Evolutionary conservation across 2,329 filamentous ascomycete species (phyloP), one percentile per base, ranked within the genome.

Genomic region (Aureobasidium sp.): DNA sequence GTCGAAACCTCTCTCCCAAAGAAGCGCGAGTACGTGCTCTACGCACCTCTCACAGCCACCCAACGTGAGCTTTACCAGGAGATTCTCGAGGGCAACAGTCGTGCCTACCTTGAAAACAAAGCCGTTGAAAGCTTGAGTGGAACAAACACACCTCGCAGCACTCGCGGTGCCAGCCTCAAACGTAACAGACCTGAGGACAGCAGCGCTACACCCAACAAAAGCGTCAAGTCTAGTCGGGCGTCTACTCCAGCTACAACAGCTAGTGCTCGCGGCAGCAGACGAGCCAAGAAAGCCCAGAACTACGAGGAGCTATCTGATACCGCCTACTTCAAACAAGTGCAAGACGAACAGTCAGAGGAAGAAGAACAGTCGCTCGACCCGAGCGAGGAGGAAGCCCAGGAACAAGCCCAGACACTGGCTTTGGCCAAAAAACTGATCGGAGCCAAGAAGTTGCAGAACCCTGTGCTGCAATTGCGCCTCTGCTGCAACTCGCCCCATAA

Each of bases 401-500:
- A 89, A 67, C 80, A 84, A 1, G 82, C 83, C 0, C 83, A 86
- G 53, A 91, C 86, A 0, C 80, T 93, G 0, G 87, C 90, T 9
- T 78, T 91, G 63, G 92, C 91, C 0, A 95, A 93, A 72, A 87
- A 89, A 61, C 90, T 97, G 72, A 90, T 97, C n/a, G 80, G 86
- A 3, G 84, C 85, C 47, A 97, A 97, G 78, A 97, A 96, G 70
- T 81, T 97, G 1, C 92, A 94, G 51, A 99, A 99, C 67, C 89
- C 91, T 0, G 77, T 97, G 22, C 91, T 96, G 80, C 94, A 99
- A 72, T 84, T 96, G 3, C 88, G 94, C 0, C 82, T 97, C 0
- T 91, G 90, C 12, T 97, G 94, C 75, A 96, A 99, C 73, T 90
- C 87, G 0, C 94, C 94, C 0, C 92, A 97, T 75, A 96, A 97